A percentile compares a stretch with the other conserved stretches of the same genome.
phyloP scores from a whole-genome alignment of 2,329 filamentous ascomycete genomes.

The Colletotrichum sp. region DNA sequence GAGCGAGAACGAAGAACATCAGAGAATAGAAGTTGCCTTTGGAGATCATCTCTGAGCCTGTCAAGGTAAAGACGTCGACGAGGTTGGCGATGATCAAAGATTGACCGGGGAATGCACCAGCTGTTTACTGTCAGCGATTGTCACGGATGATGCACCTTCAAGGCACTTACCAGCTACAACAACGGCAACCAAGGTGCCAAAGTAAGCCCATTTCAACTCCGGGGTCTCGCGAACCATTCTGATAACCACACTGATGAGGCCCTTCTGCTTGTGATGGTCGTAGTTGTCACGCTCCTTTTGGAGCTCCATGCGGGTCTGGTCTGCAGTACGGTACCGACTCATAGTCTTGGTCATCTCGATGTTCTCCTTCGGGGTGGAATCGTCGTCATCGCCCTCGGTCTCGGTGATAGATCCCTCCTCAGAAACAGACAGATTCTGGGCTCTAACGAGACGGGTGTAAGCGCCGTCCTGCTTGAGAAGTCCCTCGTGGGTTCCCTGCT shows the following conservation, averaged over 20 bases:
- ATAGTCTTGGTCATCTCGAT: slow-evolving; percentile 32
- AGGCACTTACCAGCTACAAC: slow-evolving; percentile 29
- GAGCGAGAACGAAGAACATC: slow-evolving; percentile 60
- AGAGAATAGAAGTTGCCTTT: slow-evolving; percentile 57
- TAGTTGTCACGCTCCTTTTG: slow-evolving; percentile 42
- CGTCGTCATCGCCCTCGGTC: slow-evolving; percentile 28
- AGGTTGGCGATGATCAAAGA: slow-evolving; percentile 47
- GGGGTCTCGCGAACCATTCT: slow-evolving; percentile 43
- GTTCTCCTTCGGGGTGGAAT: slow-evolving; percentile 1
- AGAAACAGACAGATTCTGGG: slow-evolving; percentile 39
- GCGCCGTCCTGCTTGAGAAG: slow-evolving; percentile 50
- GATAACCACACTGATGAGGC: slow-evolving; percentile 32
- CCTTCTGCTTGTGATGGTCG: slow-evolving; percentile 34
- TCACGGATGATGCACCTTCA: no score
- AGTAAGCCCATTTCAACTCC: slow-evolving; percentile 38
- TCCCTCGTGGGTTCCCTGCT: slow-evolving; percentile 65
- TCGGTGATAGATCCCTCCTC: slow-evolving; percentile 24
- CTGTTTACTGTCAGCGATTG: slow-evolving; percentile 15
- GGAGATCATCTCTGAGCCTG: slow-evolving; percentile 34
- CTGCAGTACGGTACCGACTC: slow-evolving; percentile 33
- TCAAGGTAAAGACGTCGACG: slow-evolving; percentile 44
- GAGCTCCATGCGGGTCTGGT: slow-evolving; percentile 33
- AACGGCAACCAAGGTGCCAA: slow-evolving; percentile 35
- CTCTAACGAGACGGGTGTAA: slow-evolving; percentile 57
- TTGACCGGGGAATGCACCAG: slow-evolving; percentile 46